Conservation (phyloP, 1,284 basidiomycete species). For the Wallemia mellicola region DNA sequence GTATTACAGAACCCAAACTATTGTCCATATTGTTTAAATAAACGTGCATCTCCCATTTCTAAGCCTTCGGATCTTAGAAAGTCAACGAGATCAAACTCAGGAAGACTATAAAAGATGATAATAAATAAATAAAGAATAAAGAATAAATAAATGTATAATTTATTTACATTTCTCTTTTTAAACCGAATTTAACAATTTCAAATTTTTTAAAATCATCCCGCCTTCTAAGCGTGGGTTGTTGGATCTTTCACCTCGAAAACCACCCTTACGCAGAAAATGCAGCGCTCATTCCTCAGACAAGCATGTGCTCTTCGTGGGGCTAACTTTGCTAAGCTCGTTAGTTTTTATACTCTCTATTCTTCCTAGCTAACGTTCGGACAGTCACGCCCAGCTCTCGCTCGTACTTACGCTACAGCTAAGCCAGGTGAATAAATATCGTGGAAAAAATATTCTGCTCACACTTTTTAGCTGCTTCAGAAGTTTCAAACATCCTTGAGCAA, state of each 20-base stretch:
- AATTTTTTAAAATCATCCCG: neutral
- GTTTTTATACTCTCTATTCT: neutral
- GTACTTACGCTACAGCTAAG: conserved; percentile 90
- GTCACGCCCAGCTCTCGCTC: conserved; percentile 18
- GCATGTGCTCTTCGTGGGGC: neutral
- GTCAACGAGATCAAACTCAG: too few relatives aligned
- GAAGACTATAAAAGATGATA: too few relatives aligned
- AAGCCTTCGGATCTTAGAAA: too few relatives aligned
- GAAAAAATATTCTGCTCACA: too few relatives aligned
- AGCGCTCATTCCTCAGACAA: neutral
- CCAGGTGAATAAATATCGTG: too few relatives aligned
- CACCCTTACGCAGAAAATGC: neutral
- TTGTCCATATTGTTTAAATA: too few relatives aligned
- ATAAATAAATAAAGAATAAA: neutral
- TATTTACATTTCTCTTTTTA: neutral
- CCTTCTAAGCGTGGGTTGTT: neutral
- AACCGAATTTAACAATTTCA: neutral
- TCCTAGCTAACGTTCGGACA: too few relatives aligned
- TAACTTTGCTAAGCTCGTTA: neutral
- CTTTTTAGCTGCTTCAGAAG: conserved; percentile 97
- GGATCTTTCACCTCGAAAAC: neutral
- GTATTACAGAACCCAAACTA: too few relatives aligned
- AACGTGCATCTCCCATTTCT: too few relatives aligned
- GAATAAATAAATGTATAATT: neutral
- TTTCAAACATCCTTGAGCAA: conserved; percentile 93